phyloP scores from a whole-genome alignment of 345 rosid species.

The Linum tenue region DNA sequence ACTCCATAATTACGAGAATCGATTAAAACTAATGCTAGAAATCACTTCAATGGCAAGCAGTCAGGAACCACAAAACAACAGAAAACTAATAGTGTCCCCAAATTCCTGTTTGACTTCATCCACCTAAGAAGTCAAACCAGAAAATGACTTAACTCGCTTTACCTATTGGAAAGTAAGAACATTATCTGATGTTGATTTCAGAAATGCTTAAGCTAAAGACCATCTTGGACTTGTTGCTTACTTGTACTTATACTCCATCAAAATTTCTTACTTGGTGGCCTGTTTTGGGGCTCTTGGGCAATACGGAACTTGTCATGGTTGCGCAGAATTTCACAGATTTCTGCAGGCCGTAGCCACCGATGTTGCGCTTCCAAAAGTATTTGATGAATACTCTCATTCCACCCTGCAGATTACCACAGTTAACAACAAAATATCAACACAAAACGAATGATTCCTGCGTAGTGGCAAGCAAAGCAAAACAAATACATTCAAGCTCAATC shows the following conservation, averaged over 20 bases:
- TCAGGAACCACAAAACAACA: neutral
- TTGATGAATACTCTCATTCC: conserved; percentile 62
- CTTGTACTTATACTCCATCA: neutral
- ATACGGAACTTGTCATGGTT: conserved; percentile 48
- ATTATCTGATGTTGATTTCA: too few species aligned
- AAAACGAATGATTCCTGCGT: too few species aligned
- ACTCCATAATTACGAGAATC: neutral
- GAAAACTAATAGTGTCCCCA: neutral
- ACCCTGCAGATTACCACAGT: neutral
- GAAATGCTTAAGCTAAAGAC: neutral
- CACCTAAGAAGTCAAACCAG: too few species aligned
- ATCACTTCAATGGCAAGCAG: neutral
- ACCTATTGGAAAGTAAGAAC: too few species aligned
- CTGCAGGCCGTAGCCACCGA: conserved; percentile 94
- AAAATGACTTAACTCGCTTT: too few species aligned
- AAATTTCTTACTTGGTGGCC: conserved; percentile 55
- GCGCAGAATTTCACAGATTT: conserved; percentile 80
- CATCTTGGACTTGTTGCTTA: neutral
- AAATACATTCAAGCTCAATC: too few species aligned
- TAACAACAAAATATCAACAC: too few species aligned
- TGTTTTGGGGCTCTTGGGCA: conserved; percentile 64
- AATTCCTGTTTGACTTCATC: too few species aligned
- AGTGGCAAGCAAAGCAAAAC: too few species aligned
- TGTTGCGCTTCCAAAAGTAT: conserved; percentile 73
- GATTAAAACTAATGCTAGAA: neutral